Conservation (phyloP, 768 basidiomycete genomes). For the Boletus sp. region DNA sequence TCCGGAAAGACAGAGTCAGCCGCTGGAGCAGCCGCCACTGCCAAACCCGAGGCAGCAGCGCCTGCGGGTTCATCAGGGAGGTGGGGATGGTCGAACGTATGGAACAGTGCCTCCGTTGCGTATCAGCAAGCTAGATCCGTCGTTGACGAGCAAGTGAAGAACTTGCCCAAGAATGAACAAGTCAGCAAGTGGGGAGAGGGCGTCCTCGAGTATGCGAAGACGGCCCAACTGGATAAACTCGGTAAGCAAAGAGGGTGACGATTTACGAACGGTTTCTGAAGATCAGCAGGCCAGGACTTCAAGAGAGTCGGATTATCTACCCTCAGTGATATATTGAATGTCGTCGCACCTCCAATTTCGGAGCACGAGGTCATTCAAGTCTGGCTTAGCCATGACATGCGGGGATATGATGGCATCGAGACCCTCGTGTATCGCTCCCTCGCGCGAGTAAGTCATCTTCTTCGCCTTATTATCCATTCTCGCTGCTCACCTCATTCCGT, state of each 20-base stretch:
- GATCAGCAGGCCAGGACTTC: constrained; percentile 75
- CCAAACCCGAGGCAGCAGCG: constrained; percentile 19
- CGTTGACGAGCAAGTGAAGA: constrained; percentile 92
- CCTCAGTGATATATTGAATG: constrained; percentile 88
- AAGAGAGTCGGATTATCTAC: constrained; percentile 86
- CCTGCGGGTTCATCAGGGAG: constrained; percentile 31
- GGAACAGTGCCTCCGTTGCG: constrained; percentile 82
- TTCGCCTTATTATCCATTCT: not conserved
- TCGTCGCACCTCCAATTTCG: constrained; percentile 96
- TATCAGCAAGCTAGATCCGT: constrained; percentile 84
- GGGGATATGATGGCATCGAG: constrained; percentile 94
- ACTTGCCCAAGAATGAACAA: constrained; percentile 81
- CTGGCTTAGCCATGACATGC: constrained; percentile 95
- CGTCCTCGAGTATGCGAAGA: constrained; percentile 83
- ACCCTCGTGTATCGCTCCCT: constrained; percentile 88
- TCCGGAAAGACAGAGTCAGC: constrained; percentile 27
- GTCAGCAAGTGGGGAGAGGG: constrained; percentile 88
- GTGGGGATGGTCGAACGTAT: constrained; percentile 89
- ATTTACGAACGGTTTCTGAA: not conserved
- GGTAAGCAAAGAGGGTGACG: constrained; percentile 48
- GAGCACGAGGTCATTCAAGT: constrained; percentile 98
- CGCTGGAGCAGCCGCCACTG: constrained; percentile 26
- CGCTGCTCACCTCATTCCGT: constrained; percentile 2
- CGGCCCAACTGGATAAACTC: constrained; percentile 86
- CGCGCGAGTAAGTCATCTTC: constrained; percentile 57